Conservation (phyloP, 352 stramenopile genomes). For the Globisporangium canariense region DNA sequence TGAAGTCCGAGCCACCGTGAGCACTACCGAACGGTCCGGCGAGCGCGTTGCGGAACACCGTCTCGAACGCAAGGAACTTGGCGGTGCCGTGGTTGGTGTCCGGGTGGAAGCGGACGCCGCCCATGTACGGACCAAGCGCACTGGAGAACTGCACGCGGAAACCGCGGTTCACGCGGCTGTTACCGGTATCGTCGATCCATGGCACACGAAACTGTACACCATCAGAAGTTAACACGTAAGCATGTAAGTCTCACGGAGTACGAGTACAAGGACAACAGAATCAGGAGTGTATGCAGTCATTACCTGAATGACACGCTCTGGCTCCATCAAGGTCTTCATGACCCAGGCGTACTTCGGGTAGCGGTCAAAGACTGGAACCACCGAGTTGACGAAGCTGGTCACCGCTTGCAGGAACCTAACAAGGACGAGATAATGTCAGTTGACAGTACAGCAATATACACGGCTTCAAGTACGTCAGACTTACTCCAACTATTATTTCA, state of each 20-base stretch:
- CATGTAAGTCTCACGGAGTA: background rate
- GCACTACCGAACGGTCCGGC: conserved; percentile 69
- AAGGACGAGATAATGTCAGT: background rate
- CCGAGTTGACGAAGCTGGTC: conserved; percentile 75
- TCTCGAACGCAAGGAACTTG: conserved; percentile 94
- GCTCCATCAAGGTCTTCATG: conserved; percentile 94
- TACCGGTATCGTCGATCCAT: conserved; percentile 96
- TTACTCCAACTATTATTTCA: conserved; percentile 9
- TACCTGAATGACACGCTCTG: conserved; percentile 89
- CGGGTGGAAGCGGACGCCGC: conserved; percentile 93
- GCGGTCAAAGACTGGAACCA: conserved; percentile 82
- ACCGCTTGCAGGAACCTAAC: conserved; percentile 69
- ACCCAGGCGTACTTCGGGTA: conserved; percentile 90
- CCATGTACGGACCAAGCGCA: conserved; percentile 91
- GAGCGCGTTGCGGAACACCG: conserved; percentile 95
- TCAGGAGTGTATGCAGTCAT: background rate
- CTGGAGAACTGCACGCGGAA: conserved; percentile 97
- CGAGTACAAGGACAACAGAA: background rate
- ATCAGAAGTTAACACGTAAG: background rate
- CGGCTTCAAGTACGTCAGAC: background rate
- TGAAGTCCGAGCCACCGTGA: conserved; percentile 95
- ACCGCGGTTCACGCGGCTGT: conserved; percentile 94
- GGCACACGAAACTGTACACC: conserved; percentile 91
- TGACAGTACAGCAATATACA: background rate
- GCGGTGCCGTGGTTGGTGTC: conserved; percentile 87